Conservation (phyloP, 2,329 filamentous ascomycete genomes). For the Cladosporium sp. region DNA sequence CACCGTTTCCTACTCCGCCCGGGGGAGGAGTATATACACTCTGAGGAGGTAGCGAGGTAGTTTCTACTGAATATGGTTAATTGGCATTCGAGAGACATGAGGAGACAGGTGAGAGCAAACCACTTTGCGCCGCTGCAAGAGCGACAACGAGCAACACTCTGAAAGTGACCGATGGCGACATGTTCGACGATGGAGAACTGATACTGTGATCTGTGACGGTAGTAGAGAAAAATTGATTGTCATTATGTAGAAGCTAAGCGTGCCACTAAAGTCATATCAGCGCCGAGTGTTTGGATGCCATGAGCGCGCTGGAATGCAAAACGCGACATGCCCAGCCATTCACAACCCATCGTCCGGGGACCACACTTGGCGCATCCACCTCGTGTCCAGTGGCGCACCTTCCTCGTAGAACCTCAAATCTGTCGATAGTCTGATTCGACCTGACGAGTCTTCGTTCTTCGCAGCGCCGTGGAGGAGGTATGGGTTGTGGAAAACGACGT, state of each 20-base stretch:
- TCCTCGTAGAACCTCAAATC: conserved; percentile 48
- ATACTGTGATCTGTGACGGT: neutral
- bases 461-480: conserved; percentile 46
- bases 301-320: conserved; percentile 22
- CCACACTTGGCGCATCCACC: conserved; percentile 43
- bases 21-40: neutral
- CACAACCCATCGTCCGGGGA: conserved; percentile 40
- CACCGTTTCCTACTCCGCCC: neutral
- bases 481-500: conserved; percentile 53
- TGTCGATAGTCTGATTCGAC: conserved; percentile 45
- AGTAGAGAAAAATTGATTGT: neutral
- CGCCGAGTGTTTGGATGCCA: conserved; percentile 19
- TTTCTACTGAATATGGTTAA: neutral
- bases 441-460: conserved; percentile 44
- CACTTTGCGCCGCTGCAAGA: conserved; percentile 1
- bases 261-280: neutral
- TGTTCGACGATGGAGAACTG: neutral
- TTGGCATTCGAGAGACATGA: too few relatives aligned
- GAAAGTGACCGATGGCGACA: neutral
- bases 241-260: conserved; percentile 3
- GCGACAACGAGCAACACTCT: neutral
- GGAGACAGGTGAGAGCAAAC: neutral
- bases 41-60: conserved; percentile 5
- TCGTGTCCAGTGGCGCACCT: conserved; percentile 37
- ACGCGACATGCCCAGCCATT: conserved; percentile 13